Evolutionary conservation across 2,329 filamentous ascomycete genomes (phyloP), one percentile per base, ranked within the genome.

Genomic region (Akanthomyces dipterigenus): DNA sequence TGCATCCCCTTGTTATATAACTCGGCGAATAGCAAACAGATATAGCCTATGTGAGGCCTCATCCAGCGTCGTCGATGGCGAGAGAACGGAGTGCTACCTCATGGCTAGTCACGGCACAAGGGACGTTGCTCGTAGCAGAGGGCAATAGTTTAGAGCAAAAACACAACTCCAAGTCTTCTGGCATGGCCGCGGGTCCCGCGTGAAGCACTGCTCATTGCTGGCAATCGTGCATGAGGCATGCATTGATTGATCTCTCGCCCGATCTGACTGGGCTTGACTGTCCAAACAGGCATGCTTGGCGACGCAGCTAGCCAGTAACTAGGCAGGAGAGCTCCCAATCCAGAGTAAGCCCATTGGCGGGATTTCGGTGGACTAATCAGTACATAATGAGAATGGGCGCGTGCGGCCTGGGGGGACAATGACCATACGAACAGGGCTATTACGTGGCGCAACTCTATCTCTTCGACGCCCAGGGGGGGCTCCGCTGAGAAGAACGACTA

Each of bases 371-470:
- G 24, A 31, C 5, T 43, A 43, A n/a, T 38, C 26, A 50, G 20
- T 11, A 20, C 14, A 22, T 28, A n/a, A 26, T 34, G 54, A 14
- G 4, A 26, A 20, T 24, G 34, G n/a, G 24, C 43, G 16, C 22
- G 16, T 12, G 18, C 45, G 20, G n/a, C n/a, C n/a, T n/a, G n/a
- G n/a, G 45, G 28, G 49, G 45, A 28, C 45, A 28, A 8, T 42
- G 55, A 49, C 40, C 31, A 28, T 58, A 16, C 34, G 26, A 50
- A 58, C 34, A 22, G 43, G 34, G 45, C 55, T 42, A 34, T 26
- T 16, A 42, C 34, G 55, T 58, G 55, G 55, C 55, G 55, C 55
- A 50, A 40, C 55, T 58, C 22, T 58, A 49, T 50, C 54, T 56
- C 28, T 16, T 45, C 22, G 42, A 31, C 8, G 42, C 28, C 34